Evolutionary conservation across 1,284 basidiomycete species (phyloP).

Genomic region (Mycosarcoma maydis): DNA sequence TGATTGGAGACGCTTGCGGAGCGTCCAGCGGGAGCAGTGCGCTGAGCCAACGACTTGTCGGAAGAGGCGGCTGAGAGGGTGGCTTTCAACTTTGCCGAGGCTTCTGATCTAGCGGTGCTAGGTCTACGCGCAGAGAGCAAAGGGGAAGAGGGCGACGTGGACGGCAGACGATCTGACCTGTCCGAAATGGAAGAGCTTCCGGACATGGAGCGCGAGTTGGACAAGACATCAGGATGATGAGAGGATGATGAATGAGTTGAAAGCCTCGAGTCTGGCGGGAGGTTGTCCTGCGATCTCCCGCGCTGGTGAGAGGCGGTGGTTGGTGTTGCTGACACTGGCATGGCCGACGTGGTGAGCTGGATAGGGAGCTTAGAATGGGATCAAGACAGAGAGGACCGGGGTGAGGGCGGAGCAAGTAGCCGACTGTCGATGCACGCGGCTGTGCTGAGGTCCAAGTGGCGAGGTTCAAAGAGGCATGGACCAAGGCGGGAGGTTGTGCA

Average conservation of each 20-base stretch:
- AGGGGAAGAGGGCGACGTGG: constrained; percentile 3
- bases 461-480: too few relatives aligned
- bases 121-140: constrained; percentile 15
- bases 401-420: too few relatives aligned
- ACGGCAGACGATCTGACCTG: constrained; percentile 10
- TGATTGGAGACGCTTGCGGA: not conserved
- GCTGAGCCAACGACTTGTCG: constrained; percentile 21
- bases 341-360: not conserved
- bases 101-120: constrained; percentile 38
- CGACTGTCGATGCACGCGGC: too few relatives aligned
- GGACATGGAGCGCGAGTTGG: constrained; percentile 14
- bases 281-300: not conserved
- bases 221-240: not conserved
- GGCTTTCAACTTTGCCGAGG: constrained; percentile 43
- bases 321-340: constrained; percentile 9
- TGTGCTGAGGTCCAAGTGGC: too few relatives aligned
- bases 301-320: constrained; percentile 8
- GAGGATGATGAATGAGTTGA: constrained; percentile 9
- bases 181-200: constrained; percentile 12
- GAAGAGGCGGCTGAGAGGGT: constrained; percentile 39
- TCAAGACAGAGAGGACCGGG: too few relatives aligned
- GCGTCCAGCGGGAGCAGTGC: constrained; percentile 2
- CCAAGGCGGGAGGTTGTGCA: too few relatives aligned
- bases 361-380: too few relatives aligned
- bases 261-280: not conserved